Conservation (phyloP, 306 rosid species). For the Alnus rubra region DNA sequence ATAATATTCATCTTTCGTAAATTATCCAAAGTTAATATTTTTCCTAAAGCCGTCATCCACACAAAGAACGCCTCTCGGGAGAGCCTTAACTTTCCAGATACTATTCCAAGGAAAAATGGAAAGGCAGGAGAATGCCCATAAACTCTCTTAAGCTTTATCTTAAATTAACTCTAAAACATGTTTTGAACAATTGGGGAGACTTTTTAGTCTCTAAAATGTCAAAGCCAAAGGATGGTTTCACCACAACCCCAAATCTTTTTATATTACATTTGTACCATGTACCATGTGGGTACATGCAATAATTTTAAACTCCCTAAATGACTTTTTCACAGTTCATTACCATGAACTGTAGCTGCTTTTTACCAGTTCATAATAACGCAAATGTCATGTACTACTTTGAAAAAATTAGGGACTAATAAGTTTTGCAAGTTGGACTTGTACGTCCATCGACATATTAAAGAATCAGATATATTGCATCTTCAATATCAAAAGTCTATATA, state of each 20-base stretch:
- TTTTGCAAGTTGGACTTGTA: not conserved
- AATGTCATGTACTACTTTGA: not conserved
- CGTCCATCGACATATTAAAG: too few species aligned
- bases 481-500: not conserved
- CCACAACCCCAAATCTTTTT: not conserved
- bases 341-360: not conserved
- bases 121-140: not conserved
- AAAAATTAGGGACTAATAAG: not conserved
- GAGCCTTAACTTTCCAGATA: too few species aligned
- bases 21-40: too few species aligned
- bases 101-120: not conserved
- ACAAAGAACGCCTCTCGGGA: too few species aligned
- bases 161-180: not conserved
- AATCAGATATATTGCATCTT: not conserved
- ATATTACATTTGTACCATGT: not conserved
- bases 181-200: not conserved
- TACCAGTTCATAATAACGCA: not conserved
- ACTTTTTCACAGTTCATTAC: not conserved
- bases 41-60: too few species aligned
- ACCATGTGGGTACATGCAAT: not conserved
- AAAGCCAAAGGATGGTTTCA: not conserved
- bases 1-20: too few species aligned
- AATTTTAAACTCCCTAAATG: conserved; percentile 6
- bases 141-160: not conserved
- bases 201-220: not conserved